Conservation (phyloP, 768 basidiomycete genomes). For the Mycena filopes region DNA sequence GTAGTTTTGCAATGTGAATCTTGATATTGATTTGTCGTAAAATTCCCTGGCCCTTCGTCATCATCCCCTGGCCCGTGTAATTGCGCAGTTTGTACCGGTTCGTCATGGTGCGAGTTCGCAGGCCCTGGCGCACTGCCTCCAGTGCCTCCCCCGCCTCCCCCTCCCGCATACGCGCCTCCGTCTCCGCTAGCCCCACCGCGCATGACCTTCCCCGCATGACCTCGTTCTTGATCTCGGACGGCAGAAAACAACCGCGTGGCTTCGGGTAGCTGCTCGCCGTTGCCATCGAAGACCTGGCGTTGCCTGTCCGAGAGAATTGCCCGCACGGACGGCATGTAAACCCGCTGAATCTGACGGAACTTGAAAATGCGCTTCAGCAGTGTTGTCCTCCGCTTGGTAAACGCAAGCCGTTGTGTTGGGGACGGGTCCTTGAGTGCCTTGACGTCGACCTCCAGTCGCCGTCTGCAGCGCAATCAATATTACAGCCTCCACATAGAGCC, state of each 20-base stretch:
- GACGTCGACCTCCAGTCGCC: no score
- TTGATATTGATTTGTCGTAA: background rate
- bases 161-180: slow-evolving; percentile 10
- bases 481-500: no score
- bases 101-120: slow-evolving; percentile 4
- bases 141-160: slow-evolving; percentile 2
- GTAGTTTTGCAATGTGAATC: background rate
- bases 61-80: background rate
- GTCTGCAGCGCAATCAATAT: no score
- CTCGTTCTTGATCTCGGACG: background rate
- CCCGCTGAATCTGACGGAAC: background rate
- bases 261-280: slow-evolving; percentile 2
- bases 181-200: background rate
- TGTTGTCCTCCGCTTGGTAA: slow-evolving; percentile 4
- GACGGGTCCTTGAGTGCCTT: no score
- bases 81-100: background rate
- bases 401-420: background rate
- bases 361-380: background rate
- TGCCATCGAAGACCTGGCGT: background rate
- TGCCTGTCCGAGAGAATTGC: background rate
- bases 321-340: background rate
- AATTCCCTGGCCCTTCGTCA: slow-evolving; percentile 7
- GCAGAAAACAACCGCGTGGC: slow-evolving; percentile 5
- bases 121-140: background rate
- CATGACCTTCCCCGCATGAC: background rate